Conservation (phyloP, 768 basidiomycete genomes). For the Hygrophorus pudorinus region DNA sequence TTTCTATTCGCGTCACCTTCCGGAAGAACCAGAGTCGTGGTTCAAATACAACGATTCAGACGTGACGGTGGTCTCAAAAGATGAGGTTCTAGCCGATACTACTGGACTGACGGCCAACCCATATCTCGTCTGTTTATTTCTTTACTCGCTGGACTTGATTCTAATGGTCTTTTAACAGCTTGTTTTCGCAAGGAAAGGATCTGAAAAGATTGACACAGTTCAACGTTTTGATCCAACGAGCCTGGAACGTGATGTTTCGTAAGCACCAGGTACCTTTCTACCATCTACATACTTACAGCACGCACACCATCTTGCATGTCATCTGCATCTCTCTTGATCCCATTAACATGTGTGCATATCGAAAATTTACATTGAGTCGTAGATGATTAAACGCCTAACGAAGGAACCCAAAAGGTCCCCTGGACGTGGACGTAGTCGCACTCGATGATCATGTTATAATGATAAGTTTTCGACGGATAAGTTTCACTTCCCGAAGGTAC, state of each 20-base stretch:
- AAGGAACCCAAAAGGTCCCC: no score
- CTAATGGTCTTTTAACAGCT: constrained; percentile 35
- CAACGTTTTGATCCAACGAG: constrained; percentile 35
- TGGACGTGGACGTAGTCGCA: no score
- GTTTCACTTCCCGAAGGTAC: no score
- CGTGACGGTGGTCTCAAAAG: constrained; percentile 65
- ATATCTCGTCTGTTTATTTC: constrained; percentile 52
- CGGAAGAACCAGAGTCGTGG: constrained; percentile 73
- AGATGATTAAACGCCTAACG: no score
- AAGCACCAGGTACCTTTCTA: constrained; percentile 15
- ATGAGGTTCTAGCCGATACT: constrained; percentile 82
- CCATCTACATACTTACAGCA: no score
- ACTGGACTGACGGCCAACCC: constrained; percentile 89
- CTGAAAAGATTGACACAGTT: constrained; percentile 73
- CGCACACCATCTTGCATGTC: no score
- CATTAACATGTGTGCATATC: no score
- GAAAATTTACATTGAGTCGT: no score
- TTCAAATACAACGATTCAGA: constrained; percentile 96
- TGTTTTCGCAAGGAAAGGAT: constrained; percentile 74
- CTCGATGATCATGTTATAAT: no score
- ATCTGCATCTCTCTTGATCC: no score
- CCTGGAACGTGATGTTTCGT: not conserved
- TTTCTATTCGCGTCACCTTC: constrained; percentile 87
- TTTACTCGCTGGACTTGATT: constrained; percentile 1
- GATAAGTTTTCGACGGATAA: no score